These are phyloP conservation scores for Podaxis sp. DNA, from an alignment of 768 basidiomycete genomes.

Conservation along the genomic window DNA sequence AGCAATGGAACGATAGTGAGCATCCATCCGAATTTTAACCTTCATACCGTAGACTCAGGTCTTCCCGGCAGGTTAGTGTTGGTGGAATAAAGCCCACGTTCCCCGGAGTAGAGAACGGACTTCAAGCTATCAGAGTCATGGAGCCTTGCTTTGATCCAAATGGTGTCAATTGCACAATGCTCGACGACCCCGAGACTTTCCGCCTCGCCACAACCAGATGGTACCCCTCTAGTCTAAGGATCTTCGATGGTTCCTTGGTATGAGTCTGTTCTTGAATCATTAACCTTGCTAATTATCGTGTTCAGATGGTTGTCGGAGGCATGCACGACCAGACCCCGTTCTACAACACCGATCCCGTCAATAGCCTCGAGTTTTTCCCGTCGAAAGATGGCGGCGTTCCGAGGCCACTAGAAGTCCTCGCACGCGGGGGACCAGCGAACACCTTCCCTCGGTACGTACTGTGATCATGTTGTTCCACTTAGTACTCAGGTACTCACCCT, in stretches of 20 bases:
- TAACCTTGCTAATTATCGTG: neutral
- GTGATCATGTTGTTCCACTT: neutral
- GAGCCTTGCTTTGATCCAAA: slow-evolving; percentile 35
- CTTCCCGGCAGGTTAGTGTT: slow-evolving; percentile 25
- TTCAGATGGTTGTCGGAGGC: slow-evolving; percentile 28
- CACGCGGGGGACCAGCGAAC: slow-evolving; percentile 27
- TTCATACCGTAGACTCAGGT: neutral
- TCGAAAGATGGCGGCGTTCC: slow-evolving; percentile 37
- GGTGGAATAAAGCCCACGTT: slow-evolving; percentile 30
- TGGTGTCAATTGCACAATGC: slow-evolving; percentile 31
- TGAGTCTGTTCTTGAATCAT: slow-evolving; percentile 20
- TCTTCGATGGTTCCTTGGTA: slow-evolving; percentile 34
- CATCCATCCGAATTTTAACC: slow-evolving; percentile 4
- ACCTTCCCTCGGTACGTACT: slow-evolving; percentile 27
- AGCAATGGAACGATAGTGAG: slow-evolving; percentile 41
- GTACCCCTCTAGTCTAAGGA: slow-evolving; percentile 39
- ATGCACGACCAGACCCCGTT: slow-evolving; percentile 42
- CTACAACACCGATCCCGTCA: slow-evolving; percentile 63
- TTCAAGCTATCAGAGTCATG: slow-evolving; percentile 37
- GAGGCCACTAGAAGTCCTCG: slow-evolving; percentile 27
- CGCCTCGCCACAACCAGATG: slow-evolving; percentile 38
- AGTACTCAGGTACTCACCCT: neutral
- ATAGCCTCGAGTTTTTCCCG: slow-evolving; percentile 39
- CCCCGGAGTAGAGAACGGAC: slow-evolving; percentile 29
- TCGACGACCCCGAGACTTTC: slow-evolving; percentile 33